Evolutionary conservation across 352 stramenopile species (phyloP), one percentile per base, ranked within the genome.

Genomic region (Pythium guiyangense): DNA sequence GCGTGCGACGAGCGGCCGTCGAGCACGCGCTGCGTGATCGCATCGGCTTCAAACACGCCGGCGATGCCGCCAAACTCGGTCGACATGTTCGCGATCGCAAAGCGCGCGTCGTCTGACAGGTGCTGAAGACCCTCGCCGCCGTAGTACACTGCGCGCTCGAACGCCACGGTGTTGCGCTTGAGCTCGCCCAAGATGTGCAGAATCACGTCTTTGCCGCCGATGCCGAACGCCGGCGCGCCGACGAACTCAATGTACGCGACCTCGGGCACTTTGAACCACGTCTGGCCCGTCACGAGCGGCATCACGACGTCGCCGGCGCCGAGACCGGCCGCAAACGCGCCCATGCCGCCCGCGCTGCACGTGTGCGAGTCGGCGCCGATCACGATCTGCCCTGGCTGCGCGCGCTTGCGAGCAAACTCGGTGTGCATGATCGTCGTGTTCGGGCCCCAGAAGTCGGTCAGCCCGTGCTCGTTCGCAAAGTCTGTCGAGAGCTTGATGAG

Each of bases 361-460:
- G 70, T 87, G 70, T 94, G 84, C 57, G 72, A 88, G 71, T 94
- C 84, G 31, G 82, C 83, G 26, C 82, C 84, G 25, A 94, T 76
- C 20, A 94, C 83, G 49, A 94, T 88, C 74, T 94, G 84, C 45
- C 84, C 81, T 0, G 84, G 84, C 64, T 92, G 81, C 20, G 84
- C 84, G 58, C 84, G 84, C 57, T 94, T 79, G 62, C 84, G 84
- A 63, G 88, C 89, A 62, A 94, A 94, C 66, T 94, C 84, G 0
- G 84, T 94, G 79, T 94, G 84, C 50, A 94, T 57, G 59, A 94
- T 94, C 25, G 84, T 94, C 0, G 81, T 92, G 73, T 94, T 94
- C 42, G 84, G 79, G n/a, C 77, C 77, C 67, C 90, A 79, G 69
- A 88, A 94, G 69, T 94, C 87, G 47, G 80, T 89, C 35, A 94